Evolutionary conservation across 139 green algal species (phyloP).

Genomic region (Edaphochlamys debaryana): DNA sequence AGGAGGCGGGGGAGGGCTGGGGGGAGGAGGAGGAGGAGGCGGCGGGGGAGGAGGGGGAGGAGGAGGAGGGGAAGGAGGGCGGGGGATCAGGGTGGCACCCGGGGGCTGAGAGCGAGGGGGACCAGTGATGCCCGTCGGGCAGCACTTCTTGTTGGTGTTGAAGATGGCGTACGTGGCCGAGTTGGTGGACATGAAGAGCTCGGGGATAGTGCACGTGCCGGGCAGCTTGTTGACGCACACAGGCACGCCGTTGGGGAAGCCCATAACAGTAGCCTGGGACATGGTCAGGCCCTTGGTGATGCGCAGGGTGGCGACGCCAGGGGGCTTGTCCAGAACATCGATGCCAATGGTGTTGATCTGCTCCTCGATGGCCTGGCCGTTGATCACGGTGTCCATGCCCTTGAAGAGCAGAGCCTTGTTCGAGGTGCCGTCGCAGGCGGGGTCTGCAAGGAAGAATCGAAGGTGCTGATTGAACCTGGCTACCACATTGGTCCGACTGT

Average conservation of each 20-base stretch:
- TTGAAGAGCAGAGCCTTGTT: conserved; percentile 4
- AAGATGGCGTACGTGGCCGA: conserved; percentile 27
- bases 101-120: background rate
- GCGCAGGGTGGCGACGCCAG: conserved; percentile 1
- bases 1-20: no score
- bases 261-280: no score
- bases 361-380: background rate
- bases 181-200: background rate
- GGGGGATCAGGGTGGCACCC: background rate
- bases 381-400: no score
- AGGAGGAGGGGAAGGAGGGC: background rate
- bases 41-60: background rate
- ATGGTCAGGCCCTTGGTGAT: background rate
- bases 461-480: no score
- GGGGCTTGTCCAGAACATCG: background rate
- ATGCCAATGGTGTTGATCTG: background rate
- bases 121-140: background rate
- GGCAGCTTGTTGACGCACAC: conserved; percentile 3
- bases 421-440: background rate
- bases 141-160: conserved; percentile 20
- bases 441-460: background rate
- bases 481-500: no score
- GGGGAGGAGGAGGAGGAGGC: background rate
- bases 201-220: background rate
- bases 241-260: background rate